phyloP scores from a whole-genome alignment of 2,329 filamentous ascomycete genomes.

The Parastagonospora nodorum region DNA sequence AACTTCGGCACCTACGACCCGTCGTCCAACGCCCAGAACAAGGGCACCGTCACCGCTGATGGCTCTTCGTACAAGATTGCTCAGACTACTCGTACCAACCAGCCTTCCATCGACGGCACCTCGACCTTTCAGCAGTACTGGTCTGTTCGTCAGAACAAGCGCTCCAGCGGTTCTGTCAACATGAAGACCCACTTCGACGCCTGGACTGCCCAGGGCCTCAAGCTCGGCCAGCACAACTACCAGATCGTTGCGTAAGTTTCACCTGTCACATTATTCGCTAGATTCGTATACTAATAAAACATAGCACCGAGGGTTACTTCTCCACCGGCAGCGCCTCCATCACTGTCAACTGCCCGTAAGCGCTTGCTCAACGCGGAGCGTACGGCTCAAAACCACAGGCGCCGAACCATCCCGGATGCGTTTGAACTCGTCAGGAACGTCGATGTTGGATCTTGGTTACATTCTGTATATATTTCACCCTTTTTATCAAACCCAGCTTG shows the following conservation, averaged over 20 bases:
- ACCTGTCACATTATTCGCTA: too few relatives aligned
- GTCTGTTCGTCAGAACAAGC: conserved; percentile 44
- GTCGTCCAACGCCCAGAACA: conserved; percentile 48
- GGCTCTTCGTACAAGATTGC: conserved; percentile 41
- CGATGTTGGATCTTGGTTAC: background rate
- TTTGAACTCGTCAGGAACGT: background rate
- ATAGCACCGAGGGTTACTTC: conserved; percentile 61
- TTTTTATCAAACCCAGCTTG: background rate
- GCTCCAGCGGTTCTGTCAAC: conserved; percentile 36
- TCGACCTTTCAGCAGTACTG: conserved; percentile 60
- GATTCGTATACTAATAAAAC: too few relatives aligned
- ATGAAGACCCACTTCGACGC: conserved; percentile 43
- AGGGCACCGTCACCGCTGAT: conserved; percentile 39
- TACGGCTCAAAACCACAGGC: background rate
- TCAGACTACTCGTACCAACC: conserved; percentile 43
- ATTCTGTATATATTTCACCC: conserved; percentile 4
- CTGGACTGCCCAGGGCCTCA: conserved; percentile 40
- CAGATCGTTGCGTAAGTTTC: conserved; percentile 58
- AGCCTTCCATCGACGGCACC: conserved; percentile 57
- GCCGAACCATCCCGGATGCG: background rate
- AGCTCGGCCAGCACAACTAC: conserved; percentile 40
- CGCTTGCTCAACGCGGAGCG: background rate
- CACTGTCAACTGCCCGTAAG: conserved; percentile 48
- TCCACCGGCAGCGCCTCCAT: conserved; percentile 56
- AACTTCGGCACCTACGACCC: conserved; percentile 60